Conservation (phyloP, 352 stramenopile genomes). For the Globisporangium apiculatum region DNA sequence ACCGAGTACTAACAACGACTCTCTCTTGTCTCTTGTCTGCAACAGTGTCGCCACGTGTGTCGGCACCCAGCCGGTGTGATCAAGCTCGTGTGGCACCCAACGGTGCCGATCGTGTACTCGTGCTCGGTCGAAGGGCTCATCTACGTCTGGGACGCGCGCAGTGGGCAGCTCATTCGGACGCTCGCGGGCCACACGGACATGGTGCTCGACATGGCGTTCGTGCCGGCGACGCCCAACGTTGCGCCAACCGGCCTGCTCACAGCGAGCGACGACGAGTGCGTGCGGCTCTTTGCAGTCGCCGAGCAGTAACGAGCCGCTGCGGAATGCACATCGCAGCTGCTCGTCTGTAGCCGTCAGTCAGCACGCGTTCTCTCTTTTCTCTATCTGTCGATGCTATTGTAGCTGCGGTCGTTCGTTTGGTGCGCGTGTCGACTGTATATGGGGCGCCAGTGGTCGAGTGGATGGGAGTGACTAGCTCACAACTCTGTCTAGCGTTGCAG, state of each 20-base stretch:
- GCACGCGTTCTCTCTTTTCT: too few species aligned
- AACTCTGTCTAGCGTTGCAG: too few species aligned
- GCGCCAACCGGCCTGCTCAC: slow-evolving; percentile 60
- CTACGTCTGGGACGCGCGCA: slow-evolving; percentile 90
- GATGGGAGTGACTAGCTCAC: too few species aligned
- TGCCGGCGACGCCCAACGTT: slow-evolving; percentile 33
- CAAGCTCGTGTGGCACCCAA: slow-evolving; percentile 88
- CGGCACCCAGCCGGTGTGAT: slow-evolving; percentile 86
- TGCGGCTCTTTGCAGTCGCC: slow-evolving; percentile 59
- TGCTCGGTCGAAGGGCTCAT: slow-evolving; percentile 84
- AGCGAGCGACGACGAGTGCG: slow-evolving; percentile 72
- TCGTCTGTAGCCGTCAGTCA: too few species aligned
- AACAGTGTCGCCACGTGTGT: slow-evolving; percentile 82
- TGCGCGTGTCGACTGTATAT: too few species aligned
- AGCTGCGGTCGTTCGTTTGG: too few species aligned
- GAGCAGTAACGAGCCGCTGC: slow-evolving; percentile 6
- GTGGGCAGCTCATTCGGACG: slow-evolving; percentile 61
- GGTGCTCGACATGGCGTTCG: slow-evolving; percentile 87
- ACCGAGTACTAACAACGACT: not conserved
- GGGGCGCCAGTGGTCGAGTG: too few species aligned
- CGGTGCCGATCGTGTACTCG: slow-evolving; percentile 75
- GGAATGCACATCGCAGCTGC: not conserved
- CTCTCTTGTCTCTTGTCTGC: not conserved
- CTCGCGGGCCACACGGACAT: slow-evolving; percentile 89
- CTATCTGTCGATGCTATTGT: too few species aligned